Percentiles rank a stretch among this genome's conserved stretches.
These are phyloP conservation scores for Salix exigua DNA, from an alignment of 345 rosid genomes.

Conservation along the genomic window DNA sequence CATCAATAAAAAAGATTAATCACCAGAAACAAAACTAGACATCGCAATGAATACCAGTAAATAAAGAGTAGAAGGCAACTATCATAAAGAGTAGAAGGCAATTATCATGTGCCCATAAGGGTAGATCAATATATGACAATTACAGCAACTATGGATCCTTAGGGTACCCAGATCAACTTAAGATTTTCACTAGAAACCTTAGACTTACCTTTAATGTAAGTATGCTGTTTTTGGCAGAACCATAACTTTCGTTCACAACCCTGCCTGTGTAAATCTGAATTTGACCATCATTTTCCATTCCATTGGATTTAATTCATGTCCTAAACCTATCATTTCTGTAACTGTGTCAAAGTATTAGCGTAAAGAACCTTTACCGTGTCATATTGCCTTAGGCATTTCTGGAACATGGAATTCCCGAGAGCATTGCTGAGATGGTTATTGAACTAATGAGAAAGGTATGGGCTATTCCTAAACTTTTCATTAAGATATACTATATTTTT, in stretches of 20 bases:
- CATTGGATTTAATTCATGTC: background rate
- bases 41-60: background rate
- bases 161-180: background rate
- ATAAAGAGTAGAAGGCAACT: background rate
- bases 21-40: slow-evolving; percentile 8
- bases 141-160: background rate
- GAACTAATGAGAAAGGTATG: slow-evolving; percentile 66
- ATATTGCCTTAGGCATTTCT: slow-evolving; percentile 55
- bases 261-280: slow-evolving; percentile 28
- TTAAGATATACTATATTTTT: background rate
- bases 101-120: background rate
- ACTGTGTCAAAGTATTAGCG: background rate
- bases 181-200: background rate
- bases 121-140: background rate
- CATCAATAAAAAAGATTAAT: slow-evolving; percentile 12
- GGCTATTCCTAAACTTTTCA: background rate
- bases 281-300: background rate
- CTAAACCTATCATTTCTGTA: background rate
- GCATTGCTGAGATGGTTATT: slow-evolving; percentile 56
- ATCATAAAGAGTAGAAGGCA: background rate
- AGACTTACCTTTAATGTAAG: slow-evolving; percentile 60
- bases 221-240: slow-evolving; percentile 68
- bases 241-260: slow-evolving; percentile 68
- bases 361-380: background rate
- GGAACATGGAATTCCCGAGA: slow-evolving; percentile 69